phyloP scores from a whole-genome alignment of 2,329 filamentous ascomycete genomes.

The Xylaria sp. region DNA sequence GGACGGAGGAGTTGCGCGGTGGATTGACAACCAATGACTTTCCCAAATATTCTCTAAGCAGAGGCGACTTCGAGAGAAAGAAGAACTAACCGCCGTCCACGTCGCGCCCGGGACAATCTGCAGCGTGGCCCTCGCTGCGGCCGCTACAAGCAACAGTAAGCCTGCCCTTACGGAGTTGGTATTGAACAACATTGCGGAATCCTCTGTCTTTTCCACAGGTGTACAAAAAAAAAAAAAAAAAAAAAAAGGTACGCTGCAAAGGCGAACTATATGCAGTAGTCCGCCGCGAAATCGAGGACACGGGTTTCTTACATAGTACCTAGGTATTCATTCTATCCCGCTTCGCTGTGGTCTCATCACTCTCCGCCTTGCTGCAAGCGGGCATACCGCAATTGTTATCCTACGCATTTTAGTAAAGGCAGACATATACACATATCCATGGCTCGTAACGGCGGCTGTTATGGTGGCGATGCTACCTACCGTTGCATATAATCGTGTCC shows the following conservation, averaged over 20 bases:
- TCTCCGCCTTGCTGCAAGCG: neutral
- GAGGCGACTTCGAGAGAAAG: neutral
- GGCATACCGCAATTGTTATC: neutral
- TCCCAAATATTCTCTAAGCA: neutral
- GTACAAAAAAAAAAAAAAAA: neutral
- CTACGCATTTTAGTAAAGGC: neutral
- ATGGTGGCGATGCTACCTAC: conserved; percentile 6
- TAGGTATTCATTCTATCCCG: conserved; percentile 18
- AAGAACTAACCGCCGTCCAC: conserved; percentile 36
- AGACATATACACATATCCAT: neutral
- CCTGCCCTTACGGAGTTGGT: conserved; percentile 4
- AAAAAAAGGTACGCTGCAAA: too few species aligned
- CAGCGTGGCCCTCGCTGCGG: conserved; percentile 34
- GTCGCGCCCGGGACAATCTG: conserved; percentile 41
- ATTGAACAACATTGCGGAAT: conserved; percentile 18
- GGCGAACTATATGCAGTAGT: neutral
- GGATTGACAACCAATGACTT: neutral
- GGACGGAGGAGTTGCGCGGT: neutral
- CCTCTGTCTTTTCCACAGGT: neutral
- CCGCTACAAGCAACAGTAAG: conserved; percentile 34
- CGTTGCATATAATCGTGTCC: conserved; percentile 3
- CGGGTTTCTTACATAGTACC: conserved; percentile 1
- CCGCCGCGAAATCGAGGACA: neutral
- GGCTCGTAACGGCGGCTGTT: neutral
- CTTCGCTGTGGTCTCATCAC: neutral